Evolutionary conservation across 2,329 filamentous ascomycete species (phyloP), one percentile per base, ranked within the genome.

Genomic region (Exophiala alcalophila): DNA sequence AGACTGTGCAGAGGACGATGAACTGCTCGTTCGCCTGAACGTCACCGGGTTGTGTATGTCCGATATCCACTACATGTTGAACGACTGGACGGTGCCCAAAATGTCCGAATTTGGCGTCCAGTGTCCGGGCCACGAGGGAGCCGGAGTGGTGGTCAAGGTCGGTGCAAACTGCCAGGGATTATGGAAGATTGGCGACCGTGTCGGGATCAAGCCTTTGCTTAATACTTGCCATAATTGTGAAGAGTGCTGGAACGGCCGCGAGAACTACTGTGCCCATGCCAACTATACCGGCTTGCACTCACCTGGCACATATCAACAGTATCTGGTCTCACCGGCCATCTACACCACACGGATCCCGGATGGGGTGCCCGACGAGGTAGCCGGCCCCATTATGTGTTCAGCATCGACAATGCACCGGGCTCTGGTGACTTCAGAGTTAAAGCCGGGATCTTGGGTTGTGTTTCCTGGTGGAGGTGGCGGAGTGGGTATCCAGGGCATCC

Each of bases 41-140:
- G 67, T 66, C 14, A 80, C 76, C 1, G 77, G 77, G 0, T 64
- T 81, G 29, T 80, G 77, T 61, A 69, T 72, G 45, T 70, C 67
- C 14, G 77, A 80, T 52, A 60, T 81, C 11, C 76, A 80, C 55
- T 72, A 72, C 58, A 77, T 78, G 72, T 10, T 42, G 18, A 30
- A 44, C 14, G 46, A 44, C 25, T 29, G 14, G 32, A 6, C 12
- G 3, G 14, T 36, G n/a, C 43, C 37, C 10, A 31, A 32, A 5
- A 52, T 52, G 49, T 41, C 35, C 4, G 25, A 41, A 3, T 38
- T 39, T 25, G 31, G 35, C 3, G 39, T 42, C 5, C 42, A 57
- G 9, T 60, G 68, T 2, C 57, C 68, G 0, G 70, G 70, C 2
- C 70, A 73, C 35, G 70, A 73, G 45, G 70, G 69, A 4, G 65